A percentile compares a stretch with the other conserved stretches of the same genome.
Evolutionary conservation across 2,329 filamentous ascomycete genomes (phyloP).

Genomic region (Cyphellophora europaea): DNA sequence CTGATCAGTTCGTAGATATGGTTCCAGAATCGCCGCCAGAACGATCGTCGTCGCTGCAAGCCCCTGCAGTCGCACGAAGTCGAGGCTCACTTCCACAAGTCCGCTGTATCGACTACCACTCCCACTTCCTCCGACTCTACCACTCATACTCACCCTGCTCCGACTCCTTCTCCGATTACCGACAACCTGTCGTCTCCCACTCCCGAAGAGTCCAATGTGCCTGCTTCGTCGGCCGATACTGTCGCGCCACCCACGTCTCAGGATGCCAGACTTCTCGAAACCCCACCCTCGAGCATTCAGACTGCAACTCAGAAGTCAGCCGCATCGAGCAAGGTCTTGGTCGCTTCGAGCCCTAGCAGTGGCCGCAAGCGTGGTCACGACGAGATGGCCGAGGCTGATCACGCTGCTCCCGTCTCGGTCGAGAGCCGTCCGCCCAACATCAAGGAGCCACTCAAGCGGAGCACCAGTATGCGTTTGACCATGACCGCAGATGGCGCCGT

Average conservation of each 20-base stretch:
- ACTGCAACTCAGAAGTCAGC: no score
- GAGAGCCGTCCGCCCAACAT: constrained; percentile 25
- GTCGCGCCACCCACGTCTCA: no score
- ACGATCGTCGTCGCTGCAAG: constrained; percentile 79
- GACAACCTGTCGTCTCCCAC: no score
- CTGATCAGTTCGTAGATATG: constrained; percentile 67
- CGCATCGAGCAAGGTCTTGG: no score
- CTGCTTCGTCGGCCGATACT: no score
- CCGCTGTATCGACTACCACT: neutral
- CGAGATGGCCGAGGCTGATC: constrained; percentile 11
- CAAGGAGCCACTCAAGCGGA: constrained; percentile 23
- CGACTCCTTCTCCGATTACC: no score
- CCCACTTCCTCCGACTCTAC: constrained; percentile 6
- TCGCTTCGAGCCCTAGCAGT: constrained; percentile 8
- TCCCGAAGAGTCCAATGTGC: no score
- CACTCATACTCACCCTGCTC: no score
- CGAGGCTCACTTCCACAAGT: constrained; percentile 26
- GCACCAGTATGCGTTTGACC: constrained; percentile 53
- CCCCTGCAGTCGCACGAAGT: constrained; percentile 73
- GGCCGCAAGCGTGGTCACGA: constrained; percentile 13
- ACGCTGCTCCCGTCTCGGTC: constrained; percentile 24
- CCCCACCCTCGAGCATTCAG: no score
- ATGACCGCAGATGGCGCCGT: constrained; percentile 85
- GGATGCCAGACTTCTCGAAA: no score
- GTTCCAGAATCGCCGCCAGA: constrained; percentile 94